Conservation (phyloP, 2,329 filamentous ascomycete genomes). For the Monosporascus ibericus region DNA sequence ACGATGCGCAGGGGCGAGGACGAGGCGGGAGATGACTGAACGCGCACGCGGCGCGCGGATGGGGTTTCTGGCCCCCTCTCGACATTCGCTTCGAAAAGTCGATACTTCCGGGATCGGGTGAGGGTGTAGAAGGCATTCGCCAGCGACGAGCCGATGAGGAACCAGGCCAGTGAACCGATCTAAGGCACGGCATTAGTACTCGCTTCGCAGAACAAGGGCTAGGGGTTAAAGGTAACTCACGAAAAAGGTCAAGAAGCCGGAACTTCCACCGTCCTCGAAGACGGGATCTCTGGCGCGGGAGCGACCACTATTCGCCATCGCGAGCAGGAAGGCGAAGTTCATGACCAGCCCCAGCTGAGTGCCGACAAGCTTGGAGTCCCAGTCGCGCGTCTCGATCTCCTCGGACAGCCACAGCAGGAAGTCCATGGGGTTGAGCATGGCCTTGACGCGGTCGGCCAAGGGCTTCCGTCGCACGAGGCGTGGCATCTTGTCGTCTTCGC, state of each 20-base stretch:
- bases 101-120: conserved; percentile 75
- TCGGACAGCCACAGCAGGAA: conserved; percentile 87
- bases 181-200: conserved; percentile 27
- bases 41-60: conserved; percentile 80
- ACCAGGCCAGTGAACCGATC: conserved; percentile 66
- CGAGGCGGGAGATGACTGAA: conserved; percentile 73
- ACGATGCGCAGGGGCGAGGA: conserved; percentile 76
- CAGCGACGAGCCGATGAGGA: conserved; percentile 59
- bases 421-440: conserved; percentile 80
- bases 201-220: conserved; percentile 2
- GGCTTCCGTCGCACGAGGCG: conserved; percentile 80
- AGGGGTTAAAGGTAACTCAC: conserved; percentile 33
- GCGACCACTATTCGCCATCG: conserved; percentile 66
- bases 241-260: conserved; percentile 56
- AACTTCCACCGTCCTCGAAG: conserved; percentile 65
- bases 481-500: conserved; percentile 42
- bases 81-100: conserved; percentile 82
- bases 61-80: conserved; percentile 72
- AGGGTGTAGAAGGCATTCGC: conserved; percentile 79
- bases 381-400: conserved; percentile 85
- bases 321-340: conserved; percentile 76
- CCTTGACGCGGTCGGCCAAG: conserved; percentile 71
- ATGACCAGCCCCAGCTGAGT: conserved; percentile 67
- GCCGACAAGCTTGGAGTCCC: conserved; percentile 76
- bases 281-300: conserved; percentile 66